A percentile compares a stretch with the other conserved stretches of the same genome.
phyloP scores from a whole-genome alignment of 2,329 filamentous ascomycete genomes.

The Microascus cirrosus region DNA sequence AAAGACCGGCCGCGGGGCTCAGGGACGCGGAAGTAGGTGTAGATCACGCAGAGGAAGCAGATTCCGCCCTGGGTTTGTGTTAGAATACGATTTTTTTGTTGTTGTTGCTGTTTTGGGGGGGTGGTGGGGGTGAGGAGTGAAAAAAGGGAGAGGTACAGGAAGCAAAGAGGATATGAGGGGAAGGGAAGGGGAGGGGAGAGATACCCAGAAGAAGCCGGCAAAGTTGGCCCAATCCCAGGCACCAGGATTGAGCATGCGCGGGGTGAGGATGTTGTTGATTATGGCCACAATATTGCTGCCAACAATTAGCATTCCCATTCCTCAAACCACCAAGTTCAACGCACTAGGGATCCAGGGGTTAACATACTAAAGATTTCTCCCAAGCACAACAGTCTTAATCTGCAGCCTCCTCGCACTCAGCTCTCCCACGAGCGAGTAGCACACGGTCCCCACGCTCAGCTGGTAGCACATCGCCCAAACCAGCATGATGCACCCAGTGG shows the following conservation, averaged over 20 bases:
- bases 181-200: slow-evolving; percentile 8
- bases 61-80: slow-evolving; percentile 2
- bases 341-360: background rate
- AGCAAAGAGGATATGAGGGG: background rate
- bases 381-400: slow-evolving; percentile 42
- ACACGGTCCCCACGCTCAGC: slow-evolving; percentile 39
- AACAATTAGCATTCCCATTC: background rate
- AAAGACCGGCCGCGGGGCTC: slow-evolving; percentile 64
- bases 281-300: slow-evolving; percentile 21
- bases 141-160: background rate
- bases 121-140: background rate
- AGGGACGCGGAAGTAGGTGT: slow-evolving; percentile 39
- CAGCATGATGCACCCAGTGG: slow-evolving; percentile 66
- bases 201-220: slow-evolving; percentile 27
- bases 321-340: background rate
- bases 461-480: slow-evolving; percentile 29
- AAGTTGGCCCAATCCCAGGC: slow-evolving; percentile 22
- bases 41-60: slow-evolving; percentile 41
- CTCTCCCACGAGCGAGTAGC: slow-evolving; percentile 80
- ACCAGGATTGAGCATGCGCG: slow-evolving; percentile 21
- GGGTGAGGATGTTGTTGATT: slow-evolving; percentile 16
- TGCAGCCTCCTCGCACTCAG: slow-evolving; percentile 63
- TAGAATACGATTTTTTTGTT: background rate
- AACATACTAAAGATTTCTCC: slow-evolving; percentile 60
- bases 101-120: too few relatives aligned